phyloP scores from a whole-genome alignment of 1,284 basidiomycete species.

The Microbotryomycetes sp. region DNA sequence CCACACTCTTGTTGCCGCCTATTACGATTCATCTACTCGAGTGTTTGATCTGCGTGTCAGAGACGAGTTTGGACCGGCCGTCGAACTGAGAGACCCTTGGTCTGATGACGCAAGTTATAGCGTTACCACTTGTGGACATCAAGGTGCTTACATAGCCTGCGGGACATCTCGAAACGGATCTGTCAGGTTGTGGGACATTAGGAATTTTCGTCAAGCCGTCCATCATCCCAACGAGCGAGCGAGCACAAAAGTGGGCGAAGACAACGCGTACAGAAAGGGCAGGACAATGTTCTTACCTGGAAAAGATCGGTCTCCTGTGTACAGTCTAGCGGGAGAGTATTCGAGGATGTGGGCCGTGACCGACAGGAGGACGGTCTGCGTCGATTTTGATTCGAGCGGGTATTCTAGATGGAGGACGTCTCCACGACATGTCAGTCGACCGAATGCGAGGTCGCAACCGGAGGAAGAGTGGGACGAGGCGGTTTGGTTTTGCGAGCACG shows the following conservation, averaged over 20 bases:
- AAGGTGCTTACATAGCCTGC: slow-evolving; percentile 4
- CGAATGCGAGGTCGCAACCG: not conserved
- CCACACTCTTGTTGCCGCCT: slow-evolving; percentile 13
- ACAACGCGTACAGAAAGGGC: slow-evolving; percentile 24
- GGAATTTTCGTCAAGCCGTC: not conserved
- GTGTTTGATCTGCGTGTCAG: slow-evolving; percentile 20
- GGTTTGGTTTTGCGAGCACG: not conserved
- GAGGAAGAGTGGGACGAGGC: not conserved
- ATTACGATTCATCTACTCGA: slow-evolving; percentile 15
- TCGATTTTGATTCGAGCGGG: slow-evolving; percentile 39
- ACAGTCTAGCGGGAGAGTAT: slow-evolving; percentile 39
- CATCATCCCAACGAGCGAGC: no score
- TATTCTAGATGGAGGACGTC: not conserved
- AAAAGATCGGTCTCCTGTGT: slow-evolving; percentile 41
- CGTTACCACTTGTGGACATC: slow-evolving; percentile 4
- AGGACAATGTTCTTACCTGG: slow-evolving; percentile 42
- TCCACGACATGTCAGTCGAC: not conserved
- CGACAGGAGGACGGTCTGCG: slow-evolving; percentile 39
- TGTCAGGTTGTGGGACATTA: slow-evolving; percentile 21
- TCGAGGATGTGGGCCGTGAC: slow-evolving; percentile 43
- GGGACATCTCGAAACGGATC: slow-evolving; percentile 14
- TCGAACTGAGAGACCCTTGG: slow-evolving; percentile 19
- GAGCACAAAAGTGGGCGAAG: no score
- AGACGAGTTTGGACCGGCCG: not conserved
- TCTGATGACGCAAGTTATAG: slow-evolving; percentile 19